A percentile compares a stretch with the other conserved stretches of the same genome.
Conservation (phyloP, 129 eudicot genomes). For the Heracleum sosnowskyi region DNA sequence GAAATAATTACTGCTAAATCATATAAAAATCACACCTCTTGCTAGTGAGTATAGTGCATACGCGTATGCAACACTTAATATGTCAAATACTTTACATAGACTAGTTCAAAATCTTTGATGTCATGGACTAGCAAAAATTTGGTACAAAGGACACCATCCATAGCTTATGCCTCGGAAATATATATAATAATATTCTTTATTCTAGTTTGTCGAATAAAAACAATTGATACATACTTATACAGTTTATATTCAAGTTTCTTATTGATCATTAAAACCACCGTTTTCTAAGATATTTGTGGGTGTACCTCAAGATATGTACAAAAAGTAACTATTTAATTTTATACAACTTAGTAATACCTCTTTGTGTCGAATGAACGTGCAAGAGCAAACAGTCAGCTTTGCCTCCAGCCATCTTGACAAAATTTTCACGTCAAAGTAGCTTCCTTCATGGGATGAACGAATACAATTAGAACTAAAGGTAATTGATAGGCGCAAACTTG, state of each 20-base stretch:
- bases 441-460: slow-evolving; percentile 35
- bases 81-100: neutral
- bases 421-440: slow-evolving; percentile 53
- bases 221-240: neutral
- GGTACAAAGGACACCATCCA: neutral
- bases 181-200: too few species aligned
- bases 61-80: neutral
- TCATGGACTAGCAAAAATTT: neutral
- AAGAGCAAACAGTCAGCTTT: slow-evolving; percentile 71
- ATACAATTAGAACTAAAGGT: neutral
- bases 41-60: neutral
- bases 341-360: slow-evolving; percentile 31
- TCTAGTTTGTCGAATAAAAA: too few species aligned
- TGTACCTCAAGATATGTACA: slow-evolving; percentile 2
- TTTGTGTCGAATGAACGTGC: slow-evolving; percentile 35
- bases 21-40: neutral
- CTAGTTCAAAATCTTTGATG: neutral
- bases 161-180: neutral
- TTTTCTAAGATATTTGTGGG: neutral
- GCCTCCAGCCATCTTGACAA: slow-evolving; percentile 64
- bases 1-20: neutral
- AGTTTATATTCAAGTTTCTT: neutral
- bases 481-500: neutral
- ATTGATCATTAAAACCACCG: neutral
- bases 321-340: neutral